Percentiles rank a stretch among this genome's conserved stretches.
Evolutionary conservation across 2,329 filamentous ascomycete species (phyloP).

Genomic region (Curvularia sp.): DNA sequence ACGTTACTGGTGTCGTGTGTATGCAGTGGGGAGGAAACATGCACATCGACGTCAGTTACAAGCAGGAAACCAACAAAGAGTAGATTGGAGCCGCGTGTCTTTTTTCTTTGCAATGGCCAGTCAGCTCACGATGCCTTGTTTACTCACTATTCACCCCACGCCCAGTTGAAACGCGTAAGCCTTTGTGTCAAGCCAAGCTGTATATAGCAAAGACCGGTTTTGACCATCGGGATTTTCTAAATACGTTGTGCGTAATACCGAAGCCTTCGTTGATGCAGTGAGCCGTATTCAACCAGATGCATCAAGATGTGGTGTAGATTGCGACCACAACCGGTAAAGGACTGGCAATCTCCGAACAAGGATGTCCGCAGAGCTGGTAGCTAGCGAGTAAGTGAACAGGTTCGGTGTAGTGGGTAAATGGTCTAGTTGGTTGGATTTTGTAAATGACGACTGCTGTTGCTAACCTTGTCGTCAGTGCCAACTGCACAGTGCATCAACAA

Average conservation of each 20-base stretch:
- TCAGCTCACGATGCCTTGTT: constrained; percentile 4
- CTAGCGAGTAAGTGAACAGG: not conserved
- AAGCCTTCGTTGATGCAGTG: constrained; percentile 13
- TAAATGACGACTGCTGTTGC: not conserved
- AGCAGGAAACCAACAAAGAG: not conserved
- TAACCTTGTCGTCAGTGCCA: not conserved
- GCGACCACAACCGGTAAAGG: constrained; percentile 10
- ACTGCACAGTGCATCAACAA: constrained; percentile 16
- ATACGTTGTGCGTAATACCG: constrained; percentile 20
- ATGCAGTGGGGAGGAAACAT: not conserved
- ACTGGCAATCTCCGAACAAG: constrained; percentile 8
- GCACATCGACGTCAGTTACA: not conserved
- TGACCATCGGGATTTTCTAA: not conserved
- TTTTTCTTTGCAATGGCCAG: not conserved
- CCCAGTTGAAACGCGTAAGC: constrained; percentile 38
- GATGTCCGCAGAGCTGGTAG: not conserved
- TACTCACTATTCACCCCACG: not conserved
- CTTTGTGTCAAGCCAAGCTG: constrained; percentile 24
- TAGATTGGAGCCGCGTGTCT: not conserved
- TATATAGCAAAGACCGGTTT: constrained; percentile 24
- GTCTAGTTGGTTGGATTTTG: constrained; percentile 1
- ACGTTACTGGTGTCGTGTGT: not conserved
- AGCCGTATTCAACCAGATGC: constrained; percentile 5
- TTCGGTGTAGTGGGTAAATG: not conserved
- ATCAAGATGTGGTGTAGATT: constrained; percentile 7